Evolutionary conservation across 768 basidiomycete genomes (phyloP), one percentile per base, ranked within the genome.

Genomic region (Boletus barrowsii): DNA sequence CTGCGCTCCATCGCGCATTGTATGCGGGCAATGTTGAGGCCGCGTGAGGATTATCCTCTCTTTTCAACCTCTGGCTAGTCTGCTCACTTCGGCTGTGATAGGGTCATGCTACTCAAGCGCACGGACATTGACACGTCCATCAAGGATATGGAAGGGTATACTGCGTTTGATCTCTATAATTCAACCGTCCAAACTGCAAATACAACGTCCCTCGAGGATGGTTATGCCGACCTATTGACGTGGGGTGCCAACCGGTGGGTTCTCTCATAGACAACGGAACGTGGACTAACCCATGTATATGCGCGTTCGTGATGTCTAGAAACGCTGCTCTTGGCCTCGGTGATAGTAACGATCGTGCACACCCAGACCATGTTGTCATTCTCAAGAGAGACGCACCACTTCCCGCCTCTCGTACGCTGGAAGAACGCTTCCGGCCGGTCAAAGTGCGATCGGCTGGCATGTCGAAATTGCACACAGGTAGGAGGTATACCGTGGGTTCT

Each of bases 161-260:
- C 92, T 0, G 85, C 93, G 0, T 93, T 93, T 57, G 95, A 98
- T 65, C 72, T 98, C 33, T 97, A 93, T 73, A 98, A 98, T 66
- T 88, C 89, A 4, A 96, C 93, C 0, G 73, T 96, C 57, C 77
- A 82, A 65, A 88, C 81, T 29, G 90, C 89, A 4, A 83, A 83
- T 54, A 88, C 87, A 5, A 60, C 65, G 3, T 59, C 66, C 61
- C 76, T 65, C 66, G 61, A 69, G 3, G 66, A 60, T 10, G 64
- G 57, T 46, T 68, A 55, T 39, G 62, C 79, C 2, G 91, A 95
- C 43, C 70, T 98, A 10, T 87, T 83, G 61, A 92, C 88, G 5
- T 97, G 93, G 94, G 94, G 95, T 35, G 75, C 80, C 11, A 97
- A 96, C 61, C 76, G 86, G 85, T 84, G 60, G 7, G 72, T 41